Evolutionary conservation across 2,329 filamentous ascomycete species (phyloP).

Genomic region (Coniochaeta ligniaria): DNA sequence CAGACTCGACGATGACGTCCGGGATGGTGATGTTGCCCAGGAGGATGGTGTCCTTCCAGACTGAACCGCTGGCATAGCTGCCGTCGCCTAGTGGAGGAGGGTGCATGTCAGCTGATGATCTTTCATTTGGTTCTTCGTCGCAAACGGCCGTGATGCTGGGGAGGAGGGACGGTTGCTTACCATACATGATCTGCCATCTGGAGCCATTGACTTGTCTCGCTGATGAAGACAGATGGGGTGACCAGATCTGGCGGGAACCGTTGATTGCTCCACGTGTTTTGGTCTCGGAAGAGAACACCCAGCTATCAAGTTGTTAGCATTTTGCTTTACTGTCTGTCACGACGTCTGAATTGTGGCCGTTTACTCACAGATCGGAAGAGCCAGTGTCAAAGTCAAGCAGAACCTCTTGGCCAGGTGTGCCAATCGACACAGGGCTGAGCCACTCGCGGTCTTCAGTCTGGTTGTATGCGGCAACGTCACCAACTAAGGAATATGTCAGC

Average conservation of each 20-base stretch:
- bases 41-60: slow-evolving; percentile 42
- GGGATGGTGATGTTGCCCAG: slow-evolving; percentile 36
- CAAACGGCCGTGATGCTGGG: neutral
- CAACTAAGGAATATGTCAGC: slow-evolving; percentile 4
- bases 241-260: slow-evolving; percentile 36
- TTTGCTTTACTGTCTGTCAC: neutral
- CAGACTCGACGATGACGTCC: slow-evolving; percentile 42
- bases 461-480: slow-evolving; percentile 20
- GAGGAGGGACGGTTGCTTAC: slow-evolving; percentile 16
- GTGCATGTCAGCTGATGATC: neutral
- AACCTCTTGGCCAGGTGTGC: slow-evolving; percentile 47
- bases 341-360: neutral
- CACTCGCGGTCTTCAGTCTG: slow-evolving; percentile 45
- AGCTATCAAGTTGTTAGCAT: slow-evolving; percentile 26
- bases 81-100: slow-evolving; percentile 28
- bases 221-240: slow-evolving; percentile 36
- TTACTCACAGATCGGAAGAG: slow-evolving; percentile 55
- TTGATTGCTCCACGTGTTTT: slow-evolving; percentile 27
- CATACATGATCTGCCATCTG: slow-evolving; percentile 42
- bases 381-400: slow-evolving; percentile 66
- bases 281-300: slow-evolving; percentile 46
- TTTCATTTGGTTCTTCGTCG: slow-evolving; percentile 6
- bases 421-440: slow-evolving; percentile 55
- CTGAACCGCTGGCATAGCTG: slow-evolving; percentile 35
- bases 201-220: slow-evolving; percentile 31